Conservation (phyloP, 2,329 filamentous ascomycete genomes). For the Fusarium agapanthi region DNA sequence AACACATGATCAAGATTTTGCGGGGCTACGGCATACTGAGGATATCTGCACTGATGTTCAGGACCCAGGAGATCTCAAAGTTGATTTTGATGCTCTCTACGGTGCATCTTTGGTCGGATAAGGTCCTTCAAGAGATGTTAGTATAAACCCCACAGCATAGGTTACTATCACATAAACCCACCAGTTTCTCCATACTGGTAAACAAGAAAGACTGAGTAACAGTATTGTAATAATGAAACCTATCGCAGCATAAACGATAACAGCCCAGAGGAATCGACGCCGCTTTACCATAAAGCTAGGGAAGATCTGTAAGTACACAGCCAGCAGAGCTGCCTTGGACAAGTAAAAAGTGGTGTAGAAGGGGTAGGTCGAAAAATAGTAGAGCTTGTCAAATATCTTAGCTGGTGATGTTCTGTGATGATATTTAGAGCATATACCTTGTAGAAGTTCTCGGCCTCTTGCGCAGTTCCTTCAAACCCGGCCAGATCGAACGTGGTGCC, state of each 20-base stretch:
- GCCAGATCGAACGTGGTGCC: background rate
- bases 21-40: background rate
- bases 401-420: background rate
- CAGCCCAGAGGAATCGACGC: conserved; percentile 12
- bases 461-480: background rate
- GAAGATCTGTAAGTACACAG: conserved; percentile 18
- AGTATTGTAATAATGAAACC: background rate
- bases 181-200: conserved; percentile 8
- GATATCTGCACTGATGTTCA: conserved; percentile 15
- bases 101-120: background rate
- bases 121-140: background rate
- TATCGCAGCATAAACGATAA: background rate
- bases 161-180: background rate
- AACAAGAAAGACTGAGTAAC: background rate
- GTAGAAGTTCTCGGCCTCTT: background rate
- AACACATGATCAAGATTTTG: accelerated
- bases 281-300: conserved; percentile 17
- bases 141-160: background rate
- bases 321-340: conserved; percentile 6
- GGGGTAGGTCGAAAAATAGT: background rate
- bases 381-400: background rate
- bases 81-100: background rate
- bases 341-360: conserved; percentile 4
- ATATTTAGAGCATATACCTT: background rate
- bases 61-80: conserved; percentile 6